Base-by-base conservation (phyloP, 2,329 filamentous ascomycete genomes). In the Basipetospora chlamydospora region DNA sequence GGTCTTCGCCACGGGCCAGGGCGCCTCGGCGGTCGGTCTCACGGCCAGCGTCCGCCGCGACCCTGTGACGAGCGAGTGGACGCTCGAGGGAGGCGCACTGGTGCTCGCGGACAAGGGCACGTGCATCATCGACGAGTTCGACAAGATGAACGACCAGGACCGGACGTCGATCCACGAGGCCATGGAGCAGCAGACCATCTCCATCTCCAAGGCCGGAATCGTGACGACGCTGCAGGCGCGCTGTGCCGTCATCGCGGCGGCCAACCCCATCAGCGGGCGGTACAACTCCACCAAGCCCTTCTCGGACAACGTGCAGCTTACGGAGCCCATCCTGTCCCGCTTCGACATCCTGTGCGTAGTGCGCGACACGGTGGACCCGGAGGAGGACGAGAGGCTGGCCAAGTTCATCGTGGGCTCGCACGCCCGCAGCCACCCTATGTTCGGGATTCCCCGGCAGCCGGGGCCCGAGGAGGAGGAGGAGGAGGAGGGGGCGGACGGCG, bases 261-360 rank as follows among this genome's bases (percentile, higher is more conserved):
- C 90, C 57, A 98, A 98, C 54, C 90, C 90, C 1, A 96, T 98
- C 46, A 88, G 90, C 49, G 94, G 85, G 61, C 87, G 92, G 53
- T 98, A 98, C 63, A 96, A 98, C 57, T 82, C 85, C 3, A 88
- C 94, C 50, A 63, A 98, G 18, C 87, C 90, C 0, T 88, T 98
- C 11, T 90, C 90, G 3, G 87, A 96, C 50, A 98, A 98, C 57
- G 98, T 98, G 48, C 90, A 98, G 51, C 73, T 98, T 6, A 90
- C 90, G 1, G 90, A 90, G 0, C 98, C 90, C 0, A 68, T 98
- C 5, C 72, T 98, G 37, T 95, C 87, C 5, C 80, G 90, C 66
- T 98, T 98, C 54, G 90, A 98, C 55, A 66, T 98, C 6, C 88
- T 98, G 35, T 98, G 96, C 53, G 75, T 98, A 2, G 90, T 98